Percentiles rank a stretch among this genome's conserved stretches.
Conservation (phyloP, 2,329 filamentous ascomycete genomes). For the Sporothrix brasiliensis region DNA sequence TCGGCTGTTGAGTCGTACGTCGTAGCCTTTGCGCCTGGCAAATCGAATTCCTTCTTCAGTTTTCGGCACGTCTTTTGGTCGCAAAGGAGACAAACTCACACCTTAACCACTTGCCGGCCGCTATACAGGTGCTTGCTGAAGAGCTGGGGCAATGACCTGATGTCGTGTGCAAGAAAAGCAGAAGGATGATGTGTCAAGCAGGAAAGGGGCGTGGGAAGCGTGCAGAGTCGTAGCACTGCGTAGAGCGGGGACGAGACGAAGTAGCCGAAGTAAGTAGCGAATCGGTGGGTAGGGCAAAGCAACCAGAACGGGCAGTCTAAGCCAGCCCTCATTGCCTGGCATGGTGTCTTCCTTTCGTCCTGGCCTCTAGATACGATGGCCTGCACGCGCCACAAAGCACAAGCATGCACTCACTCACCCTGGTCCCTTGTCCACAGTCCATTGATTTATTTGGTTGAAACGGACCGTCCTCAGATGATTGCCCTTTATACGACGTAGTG, state of each 20-base stretch:
- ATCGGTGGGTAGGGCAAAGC: conserved; percentile 6
- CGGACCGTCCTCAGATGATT: conserved; percentile 2
- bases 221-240: conserved; percentile 22
- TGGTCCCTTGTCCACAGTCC: not conserved
- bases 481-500: not conserved
- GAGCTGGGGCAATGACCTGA: not conserved
- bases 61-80: not conserved
- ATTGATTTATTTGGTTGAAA: conserved; percentile 5
- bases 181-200: conserved; percentile 2
- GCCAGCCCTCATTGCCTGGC: not conserved
- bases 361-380: not conserved
- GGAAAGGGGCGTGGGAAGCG: not conserved
- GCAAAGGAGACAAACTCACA: not conserved
- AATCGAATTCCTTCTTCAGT: not conserved
- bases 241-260: conserved; percentile 22
- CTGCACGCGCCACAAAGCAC: not conserved
- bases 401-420: not conserved
- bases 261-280: conserved; percentile 6
- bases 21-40: not conserved
- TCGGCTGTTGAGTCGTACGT: not conserved
- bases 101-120: not conserved
- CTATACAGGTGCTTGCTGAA: not conserved
- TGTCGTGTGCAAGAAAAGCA: conserved; percentile 17
- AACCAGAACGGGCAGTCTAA: not conserved
- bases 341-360: conserved; percentile 5